Percentiles rank a stretch among this genome's conserved stretches.
Conservation (phyloP, 2,329 filamentous ascomycete species). For the Aspergillus ruber region DNA sequence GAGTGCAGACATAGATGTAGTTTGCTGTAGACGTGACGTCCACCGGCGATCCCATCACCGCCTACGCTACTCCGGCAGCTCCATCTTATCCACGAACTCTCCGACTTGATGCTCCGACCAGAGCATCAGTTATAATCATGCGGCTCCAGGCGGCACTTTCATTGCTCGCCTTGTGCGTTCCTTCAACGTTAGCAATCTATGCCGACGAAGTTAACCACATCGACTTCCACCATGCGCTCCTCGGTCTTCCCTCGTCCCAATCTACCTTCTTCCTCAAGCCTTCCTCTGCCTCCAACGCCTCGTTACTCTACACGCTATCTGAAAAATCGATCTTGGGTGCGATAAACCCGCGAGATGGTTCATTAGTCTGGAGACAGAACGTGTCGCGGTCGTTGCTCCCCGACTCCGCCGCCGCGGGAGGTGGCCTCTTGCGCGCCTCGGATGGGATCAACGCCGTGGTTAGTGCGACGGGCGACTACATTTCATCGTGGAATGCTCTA, state of each 20-base stretch:
- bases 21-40: no score
- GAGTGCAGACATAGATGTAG: no score
- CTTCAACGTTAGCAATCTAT: conserved; percentile 63
- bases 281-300: conserved; percentile 71
- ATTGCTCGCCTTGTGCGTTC: conserved; percentile 41
- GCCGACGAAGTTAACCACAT: conserved; percentile 83
- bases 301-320: conserved; percentile 83
- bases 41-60: not conserved
- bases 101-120: conserved; percentile 26
- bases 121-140: conserved; percentile 28
- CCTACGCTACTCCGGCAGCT: not conserved
- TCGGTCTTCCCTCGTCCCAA: conserved; percentile 73
- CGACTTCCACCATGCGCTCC: conserved; percentile 86
- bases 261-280: conserved; percentile 95
- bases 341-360: conserved; percentile 79
- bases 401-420: conserved; percentile 9
- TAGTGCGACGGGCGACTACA: conserved; percentile 61
- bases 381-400: conserved; percentile 45
- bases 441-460: conserved; percentile 72
- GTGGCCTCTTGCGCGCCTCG: conserved; percentile 58
- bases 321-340: conserved; percentile 79
- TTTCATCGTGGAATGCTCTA: conserved; percentile 76
- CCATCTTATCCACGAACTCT: conserved; percentile 1
- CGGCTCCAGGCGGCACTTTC: conserved; percentile 36
- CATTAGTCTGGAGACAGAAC: conserved; percentile 78